phyloP scores from a whole-genome alignment of 2,329 filamentous ascomycete species.

The Phoma sp. region DNA sequence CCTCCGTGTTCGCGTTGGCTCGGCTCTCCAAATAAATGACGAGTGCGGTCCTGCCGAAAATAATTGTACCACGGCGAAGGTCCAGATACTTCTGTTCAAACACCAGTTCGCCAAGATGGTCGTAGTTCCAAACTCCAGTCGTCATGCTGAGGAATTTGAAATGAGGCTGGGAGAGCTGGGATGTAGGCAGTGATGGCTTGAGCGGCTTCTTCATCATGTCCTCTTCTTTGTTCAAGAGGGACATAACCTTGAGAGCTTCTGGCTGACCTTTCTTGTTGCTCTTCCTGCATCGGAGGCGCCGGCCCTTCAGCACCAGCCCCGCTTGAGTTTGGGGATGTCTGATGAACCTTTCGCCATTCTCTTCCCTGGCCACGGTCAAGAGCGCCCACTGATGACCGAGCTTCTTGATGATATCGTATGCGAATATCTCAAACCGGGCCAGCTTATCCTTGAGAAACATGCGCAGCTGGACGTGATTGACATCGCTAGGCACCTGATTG shows the following conservation, averaged over 20 bases:
- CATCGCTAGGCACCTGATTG: conserved; percentile 46
- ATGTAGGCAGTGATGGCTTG: conserved; percentile 5
- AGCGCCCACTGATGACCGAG: conserved; percentile 44
- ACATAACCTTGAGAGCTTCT: conserved; percentile 31
- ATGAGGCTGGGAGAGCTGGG: conserved; percentile 23
- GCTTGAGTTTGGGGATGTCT: conserved; percentile 34
- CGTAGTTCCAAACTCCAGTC: conserved; percentile 54
- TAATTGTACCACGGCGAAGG: conserved; percentile 48
- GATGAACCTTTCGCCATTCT: conserved; percentile 55
- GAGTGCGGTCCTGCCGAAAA: conserved; percentile 44
- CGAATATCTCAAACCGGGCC: conserved; percentile 46
- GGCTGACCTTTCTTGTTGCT: conserved; percentile 32
- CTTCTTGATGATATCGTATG: conserved; percentile 55
- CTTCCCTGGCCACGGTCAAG: conserved; percentile 54
- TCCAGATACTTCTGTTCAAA: conserved; percentile 54
- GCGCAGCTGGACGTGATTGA: conserved; percentile 52
- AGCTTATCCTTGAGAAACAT: conserved; percentile 51
- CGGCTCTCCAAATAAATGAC: conserved; percentile 27
- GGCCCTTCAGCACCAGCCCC: conserved; percentile 20
- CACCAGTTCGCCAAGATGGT: conserved; percentile 31
- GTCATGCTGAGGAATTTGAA: conserved; percentile 37
- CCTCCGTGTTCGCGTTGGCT: neutral
- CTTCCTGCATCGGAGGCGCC: conserved; percentile 19
- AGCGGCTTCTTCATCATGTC: conserved; percentile 20
- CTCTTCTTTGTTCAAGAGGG: conserved; percentile 33